phyloP scores from a whole-genome alignment of 176 grass and related monocot genomes.

The Avena sativa region DNA sequence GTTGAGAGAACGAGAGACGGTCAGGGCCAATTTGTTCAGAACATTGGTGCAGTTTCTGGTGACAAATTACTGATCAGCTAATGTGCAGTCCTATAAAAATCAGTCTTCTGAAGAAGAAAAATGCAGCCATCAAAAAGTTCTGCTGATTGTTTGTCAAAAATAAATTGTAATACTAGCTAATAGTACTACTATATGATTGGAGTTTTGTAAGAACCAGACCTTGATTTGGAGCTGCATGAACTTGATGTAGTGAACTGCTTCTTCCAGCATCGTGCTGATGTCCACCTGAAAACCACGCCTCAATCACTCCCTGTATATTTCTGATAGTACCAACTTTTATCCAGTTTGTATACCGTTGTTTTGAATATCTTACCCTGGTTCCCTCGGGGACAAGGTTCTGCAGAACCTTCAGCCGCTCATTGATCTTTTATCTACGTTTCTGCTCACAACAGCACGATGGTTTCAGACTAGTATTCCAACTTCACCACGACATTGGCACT shows the following conservation, averaged over 20 bases:
- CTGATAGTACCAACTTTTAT: neutral
- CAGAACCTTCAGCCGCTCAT: conserved; percentile 78
- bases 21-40: conserved; percentile 2
- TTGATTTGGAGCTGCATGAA: conserved; percentile 88
- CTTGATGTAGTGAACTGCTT: conserved; percentile 85
- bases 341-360: neutral
- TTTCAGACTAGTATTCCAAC: conserved; percentile 39
- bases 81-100: neutral
- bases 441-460: conserved; percentile 37
- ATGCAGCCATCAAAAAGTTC: neutral
- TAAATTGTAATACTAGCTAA: no score
- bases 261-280: conserved; percentile 89
- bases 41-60: neutral
- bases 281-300: conserved; percentile 66
- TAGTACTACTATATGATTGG: neutral
- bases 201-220: conserved; percentile 42
- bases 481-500: neutral
- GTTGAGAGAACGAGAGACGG: neutral
- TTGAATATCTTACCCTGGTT: conserved; percentile 64
- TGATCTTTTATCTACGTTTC: conserved; percentile 95
- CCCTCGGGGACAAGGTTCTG: conserved; percentile 85
- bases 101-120: neutral
- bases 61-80: neutral
- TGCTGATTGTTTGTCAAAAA: neutral
- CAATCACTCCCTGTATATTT: neutral